These are phyloP conservation scores for Naganishia antarctica DNA, from an alignment of 768 basidiomycete genomes.

Conservation along the genomic window DNA sequence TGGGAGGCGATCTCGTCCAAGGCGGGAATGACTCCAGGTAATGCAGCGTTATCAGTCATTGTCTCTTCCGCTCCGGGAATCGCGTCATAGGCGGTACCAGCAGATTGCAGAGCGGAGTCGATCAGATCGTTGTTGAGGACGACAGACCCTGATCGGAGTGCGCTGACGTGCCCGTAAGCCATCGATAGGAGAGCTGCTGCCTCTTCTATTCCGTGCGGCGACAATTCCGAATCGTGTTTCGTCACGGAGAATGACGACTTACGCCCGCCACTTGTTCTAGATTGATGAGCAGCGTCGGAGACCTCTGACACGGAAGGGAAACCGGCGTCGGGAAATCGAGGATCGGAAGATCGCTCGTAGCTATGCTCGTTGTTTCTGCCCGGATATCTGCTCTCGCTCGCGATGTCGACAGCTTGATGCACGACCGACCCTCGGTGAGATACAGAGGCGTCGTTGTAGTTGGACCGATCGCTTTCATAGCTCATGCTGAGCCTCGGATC, in stretches of 20 bases:
- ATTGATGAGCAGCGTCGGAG: not conserved
- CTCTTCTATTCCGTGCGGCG: conserved; percentile 44
- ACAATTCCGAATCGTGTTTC: conserved; percentile 34
- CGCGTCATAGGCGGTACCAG: conserved; percentile 14
- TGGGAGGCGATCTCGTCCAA: not conserved
- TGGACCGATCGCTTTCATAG: not conserved
- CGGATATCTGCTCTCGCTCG: not conserved
- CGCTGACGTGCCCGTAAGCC: conserved; percentile 41
- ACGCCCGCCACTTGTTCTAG: conserved; percentile 21
- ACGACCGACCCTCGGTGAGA: not conserved
- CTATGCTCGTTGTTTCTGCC: conserved; percentile 18
- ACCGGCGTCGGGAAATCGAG: not conserved
- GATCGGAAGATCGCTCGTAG: conserved; percentile 10
- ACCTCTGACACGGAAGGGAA: not conserved
- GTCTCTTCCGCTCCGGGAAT: not conserved
- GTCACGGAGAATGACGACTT: too few species aligned
- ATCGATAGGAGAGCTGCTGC: conserved; percentile 46
- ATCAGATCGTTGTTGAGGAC: conserved; percentile 35
- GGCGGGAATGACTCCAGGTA: conserved; percentile 31
- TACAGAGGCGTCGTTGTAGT: not conserved
- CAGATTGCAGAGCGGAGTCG: conserved; percentile 38
- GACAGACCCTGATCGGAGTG: conserved; percentile 32
- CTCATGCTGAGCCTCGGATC: conserved; percentile 3
- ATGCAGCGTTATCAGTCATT: conserved; percentile 32
- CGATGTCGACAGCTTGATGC: not conserved